A percentile compares a stretch with the other conserved stretches of the same genome.
phyloP scores from a whole-genome alignment of 495 filamentous ascomycete species.

The Xeromyces bisporus region DNA sequence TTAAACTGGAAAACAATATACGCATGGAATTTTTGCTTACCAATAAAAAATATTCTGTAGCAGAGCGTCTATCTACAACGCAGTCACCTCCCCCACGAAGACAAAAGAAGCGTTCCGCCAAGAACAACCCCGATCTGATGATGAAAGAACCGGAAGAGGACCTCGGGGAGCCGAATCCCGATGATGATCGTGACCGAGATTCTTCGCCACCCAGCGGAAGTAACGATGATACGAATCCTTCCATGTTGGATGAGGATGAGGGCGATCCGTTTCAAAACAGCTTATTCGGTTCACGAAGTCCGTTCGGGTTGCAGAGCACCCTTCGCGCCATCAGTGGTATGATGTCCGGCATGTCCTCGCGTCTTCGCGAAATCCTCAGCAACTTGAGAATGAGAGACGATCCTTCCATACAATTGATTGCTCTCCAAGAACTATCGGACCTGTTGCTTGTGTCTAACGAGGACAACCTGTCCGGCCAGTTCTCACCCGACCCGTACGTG shows the following conservation, averaged over 20 bases:
- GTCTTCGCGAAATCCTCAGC: conserved; percentile 66
- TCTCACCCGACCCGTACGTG: conserved; percentile 84
- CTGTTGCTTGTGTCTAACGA: conserved; percentile 87
- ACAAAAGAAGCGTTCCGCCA: conserved; percentile 39
- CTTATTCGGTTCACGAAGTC: conserved; percentile 50
- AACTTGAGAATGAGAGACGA: conserved; percentile 81
- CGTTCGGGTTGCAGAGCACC: conserved; percentile 58
- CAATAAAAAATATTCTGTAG: neutral
- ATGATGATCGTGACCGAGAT: conserved; percentile 20
- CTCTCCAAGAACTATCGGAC: conserved; percentile 85
- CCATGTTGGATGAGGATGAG: conserved; percentile 46
- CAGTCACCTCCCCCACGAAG: conserved; percentile 21
- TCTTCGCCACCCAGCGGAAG: conserved; percentile 40
- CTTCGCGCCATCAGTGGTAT: conserved; percentile 78
- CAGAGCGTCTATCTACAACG: conserved; percentile 19
- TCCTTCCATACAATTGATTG: conserved; percentile 75
- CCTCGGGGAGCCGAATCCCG: conserved; percentile 19
- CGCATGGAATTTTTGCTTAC: neutral
- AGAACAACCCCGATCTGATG: conserved; percentile 32
- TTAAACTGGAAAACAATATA: neutral
- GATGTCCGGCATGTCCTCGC: conserved; percentile 65
- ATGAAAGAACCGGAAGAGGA: conserved; percentile 36
- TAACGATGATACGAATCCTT: conserved; percentile 35
- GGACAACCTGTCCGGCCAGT: conserved; percentile 90
- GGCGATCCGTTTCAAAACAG: conserved; percentile 63